Percentiles rank a stretch among this genome's conserved stretches.
Conservation (phyloP, 2,329 filamentous ascomycete genomes). For the Pseudogymnoascus sp. region DNA sequence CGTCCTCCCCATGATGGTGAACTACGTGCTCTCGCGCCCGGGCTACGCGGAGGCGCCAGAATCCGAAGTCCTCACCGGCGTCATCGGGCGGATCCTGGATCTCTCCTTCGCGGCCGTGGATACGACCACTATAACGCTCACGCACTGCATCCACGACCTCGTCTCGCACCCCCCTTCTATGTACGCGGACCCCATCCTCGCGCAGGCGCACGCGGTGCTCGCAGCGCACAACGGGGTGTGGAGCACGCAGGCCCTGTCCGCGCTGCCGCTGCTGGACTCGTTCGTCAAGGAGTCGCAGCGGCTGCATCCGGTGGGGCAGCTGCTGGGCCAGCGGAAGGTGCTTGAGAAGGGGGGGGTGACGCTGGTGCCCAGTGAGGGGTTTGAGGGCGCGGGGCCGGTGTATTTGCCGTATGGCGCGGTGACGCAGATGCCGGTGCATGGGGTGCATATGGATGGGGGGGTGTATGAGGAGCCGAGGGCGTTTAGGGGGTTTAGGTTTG, state of each 20-base stretch:
- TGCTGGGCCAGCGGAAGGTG: background rate
- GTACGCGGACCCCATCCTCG: conserved; percentile 10
- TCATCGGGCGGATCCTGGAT: background rate
- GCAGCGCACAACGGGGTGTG: conserved; percentile 18
- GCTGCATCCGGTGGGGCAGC: conserved; percentile 10
- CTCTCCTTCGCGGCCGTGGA: conserved; percentile 15
- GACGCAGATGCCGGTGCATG: background rate
- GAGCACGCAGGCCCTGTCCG: conserved; percentile 25
- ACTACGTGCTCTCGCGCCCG: background rate
- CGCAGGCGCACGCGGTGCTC: background rate
- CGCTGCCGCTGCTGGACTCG: conserved; percentile 27
- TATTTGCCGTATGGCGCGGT: background rate
- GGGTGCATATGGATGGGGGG: background rate
- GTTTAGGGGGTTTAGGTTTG: background rate
- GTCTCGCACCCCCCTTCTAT: conserved; percentile 20
- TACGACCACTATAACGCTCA: conserved; percentile 22
- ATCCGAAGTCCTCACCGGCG: background rate
- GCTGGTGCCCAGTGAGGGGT: background rate
- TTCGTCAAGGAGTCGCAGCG: conserved; percentile 28
- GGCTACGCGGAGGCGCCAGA: background rate
- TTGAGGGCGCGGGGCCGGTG: background rate
- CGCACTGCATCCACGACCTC: conserved; percentile 23
- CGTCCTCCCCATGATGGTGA: conserved; percentile 1
- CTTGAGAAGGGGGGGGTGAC: background rate
- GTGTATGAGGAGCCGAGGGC: background rate